Evolutionary conservation across 495 filamentous ascomycete species (phyloP), one percentile per base, ranked within the genome.

Genomic region (Daldinia decipiens): DNA sequence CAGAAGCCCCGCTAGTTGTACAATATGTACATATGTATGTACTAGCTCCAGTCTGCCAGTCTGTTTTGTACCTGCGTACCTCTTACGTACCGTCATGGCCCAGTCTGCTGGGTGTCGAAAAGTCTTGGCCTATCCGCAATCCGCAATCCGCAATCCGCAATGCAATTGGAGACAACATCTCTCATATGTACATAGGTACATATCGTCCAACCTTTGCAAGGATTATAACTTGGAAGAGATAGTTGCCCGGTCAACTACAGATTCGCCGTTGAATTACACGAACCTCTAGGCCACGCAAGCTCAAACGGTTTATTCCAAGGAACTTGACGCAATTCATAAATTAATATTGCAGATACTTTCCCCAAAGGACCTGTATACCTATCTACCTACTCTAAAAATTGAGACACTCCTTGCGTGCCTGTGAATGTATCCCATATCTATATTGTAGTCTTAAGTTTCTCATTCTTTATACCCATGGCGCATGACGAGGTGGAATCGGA

Each of bases 191-290:
- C n/a, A n/a, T n/a, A n/a, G n/a, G n/a, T n/a, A n/a, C n/a, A n/a
- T n/a, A 47, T 21, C 4, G 0, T 3, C 3, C 43, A 47, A 47
- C 43, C 38, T 27, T 65, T 53, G 29, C 68, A 59, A 32, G 68
- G 65, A 69, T 65, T 31, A 24, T 57, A 54, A 68, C 52, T 68
- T 50, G 70, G 56, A 65, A 51, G 59, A 17, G 70, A 74, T 71
- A 63, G 81, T 83, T 83, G 79, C 75, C 79, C 68, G 39, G 79
- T 65, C 79, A 82, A 82, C 81, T 17, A 67, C 55, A 72, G 63
- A 32, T 51, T 32, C 60, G 59, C 39, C 75, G 62, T 78, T 72
- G 59, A 72, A 68, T 78, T 71, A 58, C 71, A 70, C 38, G 47
- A 34, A 40, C 56, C 55, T 51, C 27, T 67, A 53, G 38, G 52